These are phyloP conservation scores for Fraxinus latifolia DNA, from an alignment of 305 asterid genomes.

Conservation along the genomic window DNA sequence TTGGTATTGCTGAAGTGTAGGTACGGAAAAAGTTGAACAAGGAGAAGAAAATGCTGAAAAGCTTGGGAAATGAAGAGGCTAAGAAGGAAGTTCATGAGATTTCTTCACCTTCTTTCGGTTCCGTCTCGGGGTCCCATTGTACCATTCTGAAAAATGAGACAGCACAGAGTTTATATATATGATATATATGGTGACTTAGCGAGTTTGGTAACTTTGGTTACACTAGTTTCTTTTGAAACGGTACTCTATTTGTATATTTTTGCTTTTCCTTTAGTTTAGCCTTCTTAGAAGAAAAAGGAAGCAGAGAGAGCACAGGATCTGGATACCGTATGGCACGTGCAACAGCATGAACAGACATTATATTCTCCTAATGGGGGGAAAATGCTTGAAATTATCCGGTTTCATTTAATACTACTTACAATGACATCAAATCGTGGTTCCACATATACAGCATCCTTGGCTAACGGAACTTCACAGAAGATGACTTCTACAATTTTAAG, in stretches of 20 bases:
- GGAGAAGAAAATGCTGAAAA: background rate
- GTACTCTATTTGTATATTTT: background rate
- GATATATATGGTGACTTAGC: background rate
- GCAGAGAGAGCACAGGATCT: no score
- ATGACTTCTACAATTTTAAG: no score
- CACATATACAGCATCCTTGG: no score
- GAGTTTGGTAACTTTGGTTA: background rate
- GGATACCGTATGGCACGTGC: no score
- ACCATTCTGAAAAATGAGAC: background rate
- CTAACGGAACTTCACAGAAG: no score
- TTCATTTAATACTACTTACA: no score
- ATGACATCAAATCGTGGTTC: no score
- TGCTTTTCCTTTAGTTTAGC: background rate
- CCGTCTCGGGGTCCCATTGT: background rate
- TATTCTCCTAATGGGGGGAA: background rate
- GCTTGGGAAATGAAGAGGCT: background rate
- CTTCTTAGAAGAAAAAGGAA: no score
- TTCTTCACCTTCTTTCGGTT: background rate
- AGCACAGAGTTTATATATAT: no score
- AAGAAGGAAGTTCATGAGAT: background rate
- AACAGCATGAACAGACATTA: no score
- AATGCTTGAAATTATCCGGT: background rate
- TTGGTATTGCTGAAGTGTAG: background rate
- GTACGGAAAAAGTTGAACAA: background rate
- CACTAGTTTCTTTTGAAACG: background rate